These are phyloP conservation scores for Mycena kentingensis DNA, from an alignment of 768 basidiomycete species.

Conservation along the genomic window DNA sequence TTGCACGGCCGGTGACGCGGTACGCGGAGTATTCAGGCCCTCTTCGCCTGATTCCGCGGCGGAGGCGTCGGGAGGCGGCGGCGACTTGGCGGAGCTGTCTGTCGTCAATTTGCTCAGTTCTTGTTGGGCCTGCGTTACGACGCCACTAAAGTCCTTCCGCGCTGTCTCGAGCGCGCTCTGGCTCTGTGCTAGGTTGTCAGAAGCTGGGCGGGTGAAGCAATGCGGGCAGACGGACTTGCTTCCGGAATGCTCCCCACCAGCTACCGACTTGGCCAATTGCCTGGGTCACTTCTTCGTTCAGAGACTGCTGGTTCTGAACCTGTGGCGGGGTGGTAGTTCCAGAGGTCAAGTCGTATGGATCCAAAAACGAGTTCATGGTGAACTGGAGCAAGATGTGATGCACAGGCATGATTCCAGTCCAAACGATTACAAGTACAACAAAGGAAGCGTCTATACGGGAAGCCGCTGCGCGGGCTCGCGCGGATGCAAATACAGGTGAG, in stretches of 20 bases:
- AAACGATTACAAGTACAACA: neutral
- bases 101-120: constrained; percentile 65
- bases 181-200: constrained; percentile 47
- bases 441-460: constrained; percentile 10
- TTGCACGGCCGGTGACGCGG: constrained; percentile 29
- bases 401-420: neutral
- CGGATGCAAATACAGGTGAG: constrained; percentile 28
- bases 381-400: constrained; percentile 6
- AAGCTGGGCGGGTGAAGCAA: neutral
- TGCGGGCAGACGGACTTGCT: constrained; percentile 67
- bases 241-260: constrained; percentile 90
- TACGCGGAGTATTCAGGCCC: constrained; percentile 27
- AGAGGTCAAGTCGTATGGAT: constrained; percentile 61
- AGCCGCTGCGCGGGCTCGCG: constrained; percentile 34
- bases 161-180: constrained; percentile 69
- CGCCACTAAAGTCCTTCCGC: constrained; percentile 69
- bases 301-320: constrained; percentile 54
- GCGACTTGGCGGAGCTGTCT: constrained; percentile 30
- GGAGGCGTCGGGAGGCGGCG: constrained; percentile 18
- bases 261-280: constrained; percentile 85
- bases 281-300: constrained; percentile 88
- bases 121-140: constrained; percentile 78
- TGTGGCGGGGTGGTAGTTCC: constrained; percentile 48
- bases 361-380: constrained; percentile 69
- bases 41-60: constrained; percentile 26